A percentile compares a stretch with the other conserved stretches of the same genome.
Conservation (phyloP, 305 asterid genomes). For the Fraxinus nigra region DNA sequence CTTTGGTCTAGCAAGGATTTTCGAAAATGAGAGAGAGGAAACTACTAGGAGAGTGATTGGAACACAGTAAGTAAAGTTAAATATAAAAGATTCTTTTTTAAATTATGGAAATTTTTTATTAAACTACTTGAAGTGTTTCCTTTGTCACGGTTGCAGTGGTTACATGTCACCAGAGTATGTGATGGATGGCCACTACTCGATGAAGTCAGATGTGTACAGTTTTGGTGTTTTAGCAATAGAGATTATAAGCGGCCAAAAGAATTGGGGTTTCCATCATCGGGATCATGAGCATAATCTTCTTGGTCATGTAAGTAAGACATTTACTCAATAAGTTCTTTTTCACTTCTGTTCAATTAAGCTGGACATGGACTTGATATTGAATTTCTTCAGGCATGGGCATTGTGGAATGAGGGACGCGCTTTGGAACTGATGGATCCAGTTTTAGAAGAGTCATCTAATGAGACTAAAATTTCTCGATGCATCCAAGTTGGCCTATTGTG, state of each 20-base stretch:
- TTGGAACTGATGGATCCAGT: slow-evolving; percentile 33
- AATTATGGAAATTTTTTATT: neutral
- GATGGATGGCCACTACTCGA: slow-evolving; percentile 46
- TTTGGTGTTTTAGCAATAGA: slow-evolving; percentile 54
- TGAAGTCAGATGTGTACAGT: slow-evolving; percentile 59
- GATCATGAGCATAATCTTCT: slow-evolving; percentile 54
- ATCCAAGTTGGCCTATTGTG: slow-evolving; percentile 38
- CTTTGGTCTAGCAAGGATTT: slow-evolving; percentile 15
- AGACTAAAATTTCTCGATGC: slow-evolving; percentile 23
- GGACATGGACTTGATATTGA: neutral
- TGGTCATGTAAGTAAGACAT: slow-evolving; percentile 49
- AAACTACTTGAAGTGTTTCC: neutral
- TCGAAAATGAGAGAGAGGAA: neutral
- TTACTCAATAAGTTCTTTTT: neutral
- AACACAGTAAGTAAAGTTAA: neutral
- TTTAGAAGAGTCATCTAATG: slow-evolving; percentile 20
- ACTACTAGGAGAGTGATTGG: neutral
- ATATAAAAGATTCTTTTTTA: neutral
- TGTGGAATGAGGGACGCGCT: slow-evolving; percentile 37
- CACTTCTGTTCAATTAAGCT: neutral
- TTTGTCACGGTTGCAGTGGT: slow-evolving; percentile 36
- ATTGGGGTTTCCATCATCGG: slow-evolving; percentile 54
- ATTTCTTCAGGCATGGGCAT: slow-evolving; percentile 37
- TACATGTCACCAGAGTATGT: slow-evolving; percentile 66
- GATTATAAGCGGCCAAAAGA: slow-evolving; percentile 44